Evolutionary conservation across 73 alveolate species (phyloP).

Genomic region (Paramecium caudatum): DNA sequence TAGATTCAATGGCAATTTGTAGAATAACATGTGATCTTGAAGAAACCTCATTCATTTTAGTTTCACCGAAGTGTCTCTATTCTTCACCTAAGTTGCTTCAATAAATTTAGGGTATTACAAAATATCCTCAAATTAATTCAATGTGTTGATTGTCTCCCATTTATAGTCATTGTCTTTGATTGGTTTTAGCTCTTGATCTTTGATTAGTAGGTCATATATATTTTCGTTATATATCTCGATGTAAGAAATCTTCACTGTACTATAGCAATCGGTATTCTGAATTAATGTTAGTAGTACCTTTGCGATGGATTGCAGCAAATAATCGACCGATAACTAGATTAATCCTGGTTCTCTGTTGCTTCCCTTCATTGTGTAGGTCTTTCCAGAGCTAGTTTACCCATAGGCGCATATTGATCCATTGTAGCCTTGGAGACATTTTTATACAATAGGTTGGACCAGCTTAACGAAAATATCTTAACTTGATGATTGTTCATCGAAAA

Average conservation of each 20-base stretch:
- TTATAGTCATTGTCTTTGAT: constrained; percentile 2
- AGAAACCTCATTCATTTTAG: constrained; percentile 74
- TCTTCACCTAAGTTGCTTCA: constrained; percentile 71
- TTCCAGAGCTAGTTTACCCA: constrained; percentile 67
- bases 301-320: background rate
- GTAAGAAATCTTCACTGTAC: background rate
- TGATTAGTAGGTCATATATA: constrained; percentile 43
- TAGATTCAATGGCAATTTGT: background rate
- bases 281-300: background rate
- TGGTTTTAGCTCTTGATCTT: constrained; percentile 52
- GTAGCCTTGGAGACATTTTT: constrained; percentile 28
- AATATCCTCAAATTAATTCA: constrained; percentile 38
- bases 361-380: constrained; percentile 65
- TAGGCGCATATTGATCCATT: constrained; percentile 66
- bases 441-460: constrained; percentile 27
- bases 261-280: background rate
- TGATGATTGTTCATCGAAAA: constrained; percentile 38
- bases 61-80: constrained; percentile 69
- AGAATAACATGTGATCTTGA: constrained; percentile 74
- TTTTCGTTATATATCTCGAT: constrained; percentile 47
- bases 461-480: background rate
- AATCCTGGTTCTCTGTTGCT: constrained; percentile 20
- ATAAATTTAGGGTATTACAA: background rate
- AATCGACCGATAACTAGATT: constrained; percentile 19
- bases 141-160: constrained; percentile 19